These are phyloP conservation scores for Emmonsiellopsis sp. DNA, from an alignment of 2,329 filamentous ascomycete genomes.

Conservation along the genomic window DNA sequence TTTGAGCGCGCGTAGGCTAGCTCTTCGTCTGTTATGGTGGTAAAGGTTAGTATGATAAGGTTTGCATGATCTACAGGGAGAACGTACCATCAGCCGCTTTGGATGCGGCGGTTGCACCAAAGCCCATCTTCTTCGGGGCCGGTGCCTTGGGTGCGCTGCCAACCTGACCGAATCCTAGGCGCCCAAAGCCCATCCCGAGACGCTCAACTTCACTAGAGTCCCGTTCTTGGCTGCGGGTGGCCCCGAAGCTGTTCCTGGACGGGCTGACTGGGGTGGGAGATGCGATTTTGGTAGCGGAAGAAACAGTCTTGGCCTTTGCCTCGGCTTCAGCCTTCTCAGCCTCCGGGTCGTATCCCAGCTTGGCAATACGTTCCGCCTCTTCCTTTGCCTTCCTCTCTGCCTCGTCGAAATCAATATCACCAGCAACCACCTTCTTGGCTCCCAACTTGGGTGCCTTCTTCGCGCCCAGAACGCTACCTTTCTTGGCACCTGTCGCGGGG, in stretches of 20 bases:
- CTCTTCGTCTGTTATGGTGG: conserved; percentile 52
- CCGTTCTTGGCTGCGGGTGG: conserved; percentile 44
- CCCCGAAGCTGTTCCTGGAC: conserved; percentile 50
- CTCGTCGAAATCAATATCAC: conserved; percentile 91
- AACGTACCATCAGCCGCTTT: conserved; percentile 59
- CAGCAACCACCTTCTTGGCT: conserved; percentile 73
- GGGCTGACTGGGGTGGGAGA: conserved; percentile 69
- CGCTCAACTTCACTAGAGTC: conserved; percentile 72
- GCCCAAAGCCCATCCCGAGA: conserved; percentile 76
- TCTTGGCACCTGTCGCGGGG: conserved; percentile 55
- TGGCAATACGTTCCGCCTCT: conserved; percentile 90
- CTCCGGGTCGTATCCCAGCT: conserved; percentile 89
- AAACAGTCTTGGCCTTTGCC: conserved; percentile 26
- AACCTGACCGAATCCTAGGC: conserved; percentile 82
- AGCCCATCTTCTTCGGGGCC: conserved; percentile 70
- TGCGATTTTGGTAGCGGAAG: conserved; percentile 54
- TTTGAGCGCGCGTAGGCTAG: conserved; percentile 77
- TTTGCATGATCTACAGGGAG: too few species aligned
- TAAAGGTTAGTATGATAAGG: background rate
- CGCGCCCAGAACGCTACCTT: conserved; percentile 73
- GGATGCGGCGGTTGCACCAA: conserved; percentile 72
- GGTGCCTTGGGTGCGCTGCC: conserved; percentile 53
- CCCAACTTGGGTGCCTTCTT: conserved; percentile 80
- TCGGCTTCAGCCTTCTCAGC: conserved; percentile 54
- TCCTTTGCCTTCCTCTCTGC: conserved; percentile 96